Conservation (phyloP, 1,284 basidiomycete species). For the Cerioporus squamosus region DNA sequence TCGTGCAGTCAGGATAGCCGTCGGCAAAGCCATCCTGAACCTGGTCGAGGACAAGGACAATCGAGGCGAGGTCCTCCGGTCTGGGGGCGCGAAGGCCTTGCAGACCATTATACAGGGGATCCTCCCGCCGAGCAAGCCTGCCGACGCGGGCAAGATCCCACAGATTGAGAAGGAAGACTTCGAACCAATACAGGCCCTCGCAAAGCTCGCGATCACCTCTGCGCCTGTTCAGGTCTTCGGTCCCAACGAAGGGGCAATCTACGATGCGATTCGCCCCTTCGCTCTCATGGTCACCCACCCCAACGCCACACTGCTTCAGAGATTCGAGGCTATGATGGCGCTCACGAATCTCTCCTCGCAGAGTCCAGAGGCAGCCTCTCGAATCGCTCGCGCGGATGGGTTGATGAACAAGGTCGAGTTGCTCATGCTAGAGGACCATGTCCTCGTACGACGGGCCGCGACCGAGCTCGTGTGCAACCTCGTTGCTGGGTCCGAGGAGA, state of each 20-base stretch:
- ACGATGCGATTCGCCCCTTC: constrained; percentile 82
- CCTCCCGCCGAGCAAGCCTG: constrained; percentile 30
- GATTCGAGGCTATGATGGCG: constrained; percentile 94
- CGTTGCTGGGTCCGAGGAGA: constrained; percentile 73
- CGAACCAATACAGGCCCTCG: constrained; percentile 84
- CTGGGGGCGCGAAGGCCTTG: constrained; percentile 81
- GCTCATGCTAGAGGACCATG: constrained; percentile 85
- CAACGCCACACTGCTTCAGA: constrained; percentile 75
- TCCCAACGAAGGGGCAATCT: constrained; percentile 74
- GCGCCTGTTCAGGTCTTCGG: constrained; percentile 91
- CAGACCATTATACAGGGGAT: constrained; percentile 58
- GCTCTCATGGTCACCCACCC: constrained; percentile 72
- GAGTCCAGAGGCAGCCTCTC: constrained; percentile 62
- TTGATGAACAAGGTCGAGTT: constrained; percentile 77
- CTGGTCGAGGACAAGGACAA: constrained; percentile 79
- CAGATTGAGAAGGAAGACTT: constrained; percentile 56
- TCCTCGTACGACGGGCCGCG: constrained; percentile 83
- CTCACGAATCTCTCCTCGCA: constrained; percentile 94
- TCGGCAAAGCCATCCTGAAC: constrained; percentile 66
- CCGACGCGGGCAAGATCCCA: constrained; percentile 27
- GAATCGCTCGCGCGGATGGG: constrained; percentile 64
- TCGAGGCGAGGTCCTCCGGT: constrained; percentile 81
- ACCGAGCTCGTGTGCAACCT: constrained; percentile 96
- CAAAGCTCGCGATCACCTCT: constrained; percentile 91
- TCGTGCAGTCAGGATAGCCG: constrained; percentile 51